phyloP scores from a whole-genome alignment of 1,284 basidiomycete genomes.

The Ustilago shanxiensis region DNA sequence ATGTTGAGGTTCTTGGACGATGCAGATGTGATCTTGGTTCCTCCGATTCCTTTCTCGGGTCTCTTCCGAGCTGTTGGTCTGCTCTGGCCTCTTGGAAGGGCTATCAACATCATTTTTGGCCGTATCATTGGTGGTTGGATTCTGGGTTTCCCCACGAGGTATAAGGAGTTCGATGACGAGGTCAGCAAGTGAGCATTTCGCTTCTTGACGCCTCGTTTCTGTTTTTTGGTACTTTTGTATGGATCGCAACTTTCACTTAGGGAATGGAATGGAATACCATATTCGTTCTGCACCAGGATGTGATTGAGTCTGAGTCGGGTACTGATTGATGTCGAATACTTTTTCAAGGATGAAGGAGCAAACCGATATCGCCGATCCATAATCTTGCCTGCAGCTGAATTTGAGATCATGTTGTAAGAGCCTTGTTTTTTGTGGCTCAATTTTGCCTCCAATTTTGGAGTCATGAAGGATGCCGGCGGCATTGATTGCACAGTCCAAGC shows the following conservation, averaged over 20 bases:
- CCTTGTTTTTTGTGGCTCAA: neutral
- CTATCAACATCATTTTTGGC: conserved; percentile 41
- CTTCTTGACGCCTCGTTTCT: neutral
- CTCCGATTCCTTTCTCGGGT: conserved; percentile 58
- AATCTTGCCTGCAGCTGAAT: neutral
- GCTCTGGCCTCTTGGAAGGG: conserved; percentile 42
- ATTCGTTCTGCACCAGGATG: too few species aligned
- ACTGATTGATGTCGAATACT: neutral
- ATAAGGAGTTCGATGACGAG: conserved; percentile 53
- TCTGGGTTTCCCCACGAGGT: conserved; percentile 45
- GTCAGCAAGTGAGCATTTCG: conserved; percentile 17
- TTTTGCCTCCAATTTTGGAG: neutral
- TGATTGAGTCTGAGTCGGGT: neutral
- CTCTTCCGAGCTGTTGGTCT: conserved; percentile 48
- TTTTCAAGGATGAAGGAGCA: neutral
- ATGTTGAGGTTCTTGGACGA: conserved; percentile 67
- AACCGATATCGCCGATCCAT: neutral
- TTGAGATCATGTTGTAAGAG: neutral
- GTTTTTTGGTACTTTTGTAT: neutral
- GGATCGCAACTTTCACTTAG: neutral
- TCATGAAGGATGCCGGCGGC: neutral
- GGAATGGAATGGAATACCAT: neutral
- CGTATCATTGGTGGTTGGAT: conserved; percentile 52
- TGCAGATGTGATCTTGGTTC: conserved; percentile 67
- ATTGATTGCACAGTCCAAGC: neutral